Evolutionary conservation across 2,329 filamentous ascomycete genomes (phyloP).

Genomic region (Calycina marina): DNA sequence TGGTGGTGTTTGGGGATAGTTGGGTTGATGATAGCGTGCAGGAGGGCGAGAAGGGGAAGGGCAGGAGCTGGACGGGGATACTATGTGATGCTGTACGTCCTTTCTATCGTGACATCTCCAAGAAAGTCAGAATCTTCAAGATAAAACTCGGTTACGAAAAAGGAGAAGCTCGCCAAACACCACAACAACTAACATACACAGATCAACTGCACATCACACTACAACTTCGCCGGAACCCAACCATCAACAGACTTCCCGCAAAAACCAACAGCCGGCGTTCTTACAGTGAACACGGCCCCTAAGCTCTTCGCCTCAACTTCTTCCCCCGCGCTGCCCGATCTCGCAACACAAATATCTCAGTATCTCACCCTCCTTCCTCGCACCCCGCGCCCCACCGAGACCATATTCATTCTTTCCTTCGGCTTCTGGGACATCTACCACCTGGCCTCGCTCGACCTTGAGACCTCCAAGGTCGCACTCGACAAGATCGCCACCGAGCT

Average conservation of each 20-base stretch:
- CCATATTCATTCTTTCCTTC: slow-evolving; percentile 19
- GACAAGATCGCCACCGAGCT: slow-evolving; percentile 13
- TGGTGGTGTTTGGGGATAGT: slow-evolving; percentile 22
- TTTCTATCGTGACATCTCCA: not conserved
- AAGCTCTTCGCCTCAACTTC: not conserved
- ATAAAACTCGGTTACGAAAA: no score
- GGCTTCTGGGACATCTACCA: slow-evolving; percentile 23
- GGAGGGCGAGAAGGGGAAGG: slow-evolving; percentile 8
- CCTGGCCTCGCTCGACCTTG: slow-evolving; percentile 13
- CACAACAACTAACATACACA: slow-evolving; percentile 5
- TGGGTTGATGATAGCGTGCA: slow-evolving; percentile 18
- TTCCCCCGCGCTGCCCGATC: slow-evolving; percentile 14
- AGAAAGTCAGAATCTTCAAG: no score
- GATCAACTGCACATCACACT: slow-evolving; percentile 19
- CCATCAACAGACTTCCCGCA: slow-evolving; percentile 10
- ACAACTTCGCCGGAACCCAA: slow-evolving; percentile 18
- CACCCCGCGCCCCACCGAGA: slow-evolving; percentile 7
- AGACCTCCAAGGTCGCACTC: slow-evolving; percentile 7
- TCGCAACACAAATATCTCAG: slow-evolving; percentile 16
- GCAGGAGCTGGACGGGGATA: slow-evolving; percentile 17
- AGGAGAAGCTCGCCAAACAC: no score
- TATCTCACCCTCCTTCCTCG: slow-evolving; percentile 14
- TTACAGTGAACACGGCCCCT: slow-evolving; percentile 10
- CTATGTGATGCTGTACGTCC: slow-evolving; percentile 19
- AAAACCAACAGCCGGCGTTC: slow-evolving; percentile 13